Conservation (phyloP, 768 basidiomycete species). For the Paxillus ammoniavirescens region DNA sequence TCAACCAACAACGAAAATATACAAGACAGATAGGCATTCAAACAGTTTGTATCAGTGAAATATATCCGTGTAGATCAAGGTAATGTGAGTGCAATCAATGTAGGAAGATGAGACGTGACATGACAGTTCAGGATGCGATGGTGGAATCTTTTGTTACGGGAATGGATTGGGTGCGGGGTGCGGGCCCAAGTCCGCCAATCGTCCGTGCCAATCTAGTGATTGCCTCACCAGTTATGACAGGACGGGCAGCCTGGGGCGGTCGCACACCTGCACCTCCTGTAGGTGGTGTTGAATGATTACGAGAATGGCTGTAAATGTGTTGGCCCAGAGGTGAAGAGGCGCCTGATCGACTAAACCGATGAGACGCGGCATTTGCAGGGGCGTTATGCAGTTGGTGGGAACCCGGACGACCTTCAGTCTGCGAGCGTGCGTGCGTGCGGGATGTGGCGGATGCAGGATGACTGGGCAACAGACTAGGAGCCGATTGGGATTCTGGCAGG, state of each 20-base stretch:
- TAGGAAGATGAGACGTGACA: neutral
- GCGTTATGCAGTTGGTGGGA: slow-evolving; percentile 29
- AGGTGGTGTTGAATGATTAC: slow-evolving; percentile 69
- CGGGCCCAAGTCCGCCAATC: slow-evolving; percentile 42
- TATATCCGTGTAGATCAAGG: slow-evolving; percentile 11
- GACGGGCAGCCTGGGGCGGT: slow-evolving; percentile 47
- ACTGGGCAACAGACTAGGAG: slow-evolving; percentile 33
- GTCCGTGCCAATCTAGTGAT: slow-evolving; percentile 64
- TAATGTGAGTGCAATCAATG: slow-evolving; percentile 1
- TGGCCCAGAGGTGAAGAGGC: slow-evolving; percentile 43
- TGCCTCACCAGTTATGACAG: slow-evolving; percentile 73
- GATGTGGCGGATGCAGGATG: slow-evolving; percentile 25
- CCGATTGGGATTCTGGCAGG: slow-evolving; percentile 38
- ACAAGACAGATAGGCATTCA: slow-evolving; percentile 8
- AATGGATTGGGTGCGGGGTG: slow-evolving; percentile 24
- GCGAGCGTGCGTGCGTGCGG: slow-evolving; percentile 51
- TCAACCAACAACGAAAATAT: slow-evolving; percentile 1
- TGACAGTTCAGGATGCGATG: slow-evolving; percentile 18
- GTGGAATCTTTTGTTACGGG: slow-evolving; percentile 28
- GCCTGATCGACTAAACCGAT: slow-evolving; percentile 42
- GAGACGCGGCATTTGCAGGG: slow-evolving; percentile 19
- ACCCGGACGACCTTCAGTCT: slow-evolving; percentile 50
- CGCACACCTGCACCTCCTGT: slow-evolving; percentile 39
- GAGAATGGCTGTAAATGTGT: slow-evolving; percentile 37
- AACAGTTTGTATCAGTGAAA: slow-evolving; percentile 9